phyloP scores from a whole-genome alignment of 1,284 basidiomycete species.

The Megacollybia platyphylla region DNA sequence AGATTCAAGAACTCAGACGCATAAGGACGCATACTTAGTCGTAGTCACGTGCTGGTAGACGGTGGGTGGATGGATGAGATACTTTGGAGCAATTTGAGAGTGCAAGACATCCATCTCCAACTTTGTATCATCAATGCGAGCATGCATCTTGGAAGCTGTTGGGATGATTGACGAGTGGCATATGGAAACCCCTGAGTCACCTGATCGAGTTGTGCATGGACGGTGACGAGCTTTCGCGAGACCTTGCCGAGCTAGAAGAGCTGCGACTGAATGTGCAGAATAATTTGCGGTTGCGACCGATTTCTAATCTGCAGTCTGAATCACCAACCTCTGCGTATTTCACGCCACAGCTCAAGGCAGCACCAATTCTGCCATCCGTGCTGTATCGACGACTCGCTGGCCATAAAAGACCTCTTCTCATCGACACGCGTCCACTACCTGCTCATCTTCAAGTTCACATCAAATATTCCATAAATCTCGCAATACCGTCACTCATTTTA shows the following conservation, averaged over 20 bases:
- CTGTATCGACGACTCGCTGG: conserved; percentile 38
- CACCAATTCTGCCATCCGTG: conserved; percentile 26
- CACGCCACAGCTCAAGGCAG: conserved; percentile 14
- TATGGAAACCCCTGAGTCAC: no score
- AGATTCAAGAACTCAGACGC: no score
- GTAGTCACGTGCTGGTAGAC: no score
- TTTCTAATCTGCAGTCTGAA: conserved; percentile 29
- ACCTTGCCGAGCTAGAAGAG: conserved; percentile 51
- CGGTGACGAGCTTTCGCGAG: conserved; percentile 10
- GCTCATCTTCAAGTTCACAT: conserved; percentile 55
- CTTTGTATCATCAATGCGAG: no score
- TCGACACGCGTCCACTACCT: conserved; percentile 68
- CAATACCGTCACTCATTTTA: conserved; percentile 76
- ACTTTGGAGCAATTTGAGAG: no score
- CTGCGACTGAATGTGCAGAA: conserved; percentile 57
- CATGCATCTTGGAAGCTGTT: no score
- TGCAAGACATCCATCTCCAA: no score
- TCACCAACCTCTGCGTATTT: conserved; percentile 9
- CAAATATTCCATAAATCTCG: conserved; percentile 61
- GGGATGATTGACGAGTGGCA: no score
- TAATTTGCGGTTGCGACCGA: conserved; percentile 64
- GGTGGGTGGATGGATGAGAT: no score
- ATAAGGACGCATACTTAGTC: no score
- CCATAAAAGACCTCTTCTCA: conserved; percentile 48
- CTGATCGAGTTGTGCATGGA: no score